Evolutionary conservation across 2,329 filamentous ascomycete genomes (phyloP), one percentile per base, ranked within the genome.

Genomic region (Clathrospora elynae): DNA sequence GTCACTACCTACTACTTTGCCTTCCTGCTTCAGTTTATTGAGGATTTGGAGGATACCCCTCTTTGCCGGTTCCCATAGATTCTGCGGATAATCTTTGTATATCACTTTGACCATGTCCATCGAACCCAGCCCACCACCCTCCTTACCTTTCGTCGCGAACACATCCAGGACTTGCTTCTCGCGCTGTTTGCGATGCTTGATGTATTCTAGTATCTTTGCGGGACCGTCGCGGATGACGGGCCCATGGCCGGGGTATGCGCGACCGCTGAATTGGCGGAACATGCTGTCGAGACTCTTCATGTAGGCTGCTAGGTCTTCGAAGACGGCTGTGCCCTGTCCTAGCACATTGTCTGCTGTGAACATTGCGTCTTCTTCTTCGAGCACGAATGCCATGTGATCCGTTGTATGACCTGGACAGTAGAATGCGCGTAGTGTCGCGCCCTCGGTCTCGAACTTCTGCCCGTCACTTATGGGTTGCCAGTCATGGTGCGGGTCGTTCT

Each of bases 271-370:
- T 5, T 83, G 73, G 14, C 71, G 68, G 31, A 77, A 75, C 89
- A 95, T 93, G 51, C 77, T 77, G 25, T 82, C 76, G 9, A 96
- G 74, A 46, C 83, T 89, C 13, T 68, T 63, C 50, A 95, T 74
- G 64, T 95, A 96, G 0, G 74, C 72, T 1, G 73, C 68, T 6
- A 95, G 75, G 51, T 93, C 82, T 66, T 95, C 88, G 55, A 95
- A 95, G 0, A 93, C 88, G 3, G 87, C 84, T 2, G 88, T 95
- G 9, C 90, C 90, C 47, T 95, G 88, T 1, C 90, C 90, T 2
- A 96, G 78, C 2, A 96, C 86, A 64, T 92, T 95, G 70, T 96
- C 90, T 5, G 86, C 90, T 0, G 90, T 95, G 68, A 96, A 93
- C 73, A 96, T 83, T 26, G 88, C 85, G 57, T 89, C 79, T 61